These are phyloP conservation scores for Epichloe amarillans DNA, from an alignment of 2,329 filamentous ascomycete genomes.

Conservation along the genomic window DNA sequence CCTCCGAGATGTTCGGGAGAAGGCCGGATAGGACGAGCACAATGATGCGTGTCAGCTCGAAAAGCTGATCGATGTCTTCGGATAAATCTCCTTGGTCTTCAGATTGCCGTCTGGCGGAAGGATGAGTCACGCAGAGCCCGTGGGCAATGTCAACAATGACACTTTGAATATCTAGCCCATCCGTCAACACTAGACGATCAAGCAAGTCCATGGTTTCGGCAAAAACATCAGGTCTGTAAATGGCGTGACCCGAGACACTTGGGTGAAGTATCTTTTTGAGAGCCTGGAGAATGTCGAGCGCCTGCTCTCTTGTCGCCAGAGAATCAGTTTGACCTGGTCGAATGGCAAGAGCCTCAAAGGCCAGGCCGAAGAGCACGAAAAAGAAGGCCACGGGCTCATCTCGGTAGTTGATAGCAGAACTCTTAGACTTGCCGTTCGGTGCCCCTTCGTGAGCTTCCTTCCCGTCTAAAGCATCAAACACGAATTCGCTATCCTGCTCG, in stretches of 20 bases:
- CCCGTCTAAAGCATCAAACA: conserved; percentile 91
- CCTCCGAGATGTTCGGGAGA: conserved; percentile 66
- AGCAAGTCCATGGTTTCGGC: conserved; percentile 94
- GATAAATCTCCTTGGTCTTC: conserved; percentile 65
- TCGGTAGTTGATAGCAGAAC: conserved; percentile 85
- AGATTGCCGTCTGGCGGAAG: conserved; percentile 53
- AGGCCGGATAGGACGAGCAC: conserved; percentile 82
- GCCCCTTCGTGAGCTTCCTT: conserved; percentile 45
- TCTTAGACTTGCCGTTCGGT: conserved; percentile 41
- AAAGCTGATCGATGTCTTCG: conserved; percentile 95
- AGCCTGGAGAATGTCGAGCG: conserved; percentile 76
- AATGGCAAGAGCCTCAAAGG: conserved; percentile 87
- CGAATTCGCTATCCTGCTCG: conserved; percentile 93
- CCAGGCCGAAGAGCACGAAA: conserved; percentile 92
- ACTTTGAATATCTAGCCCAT: conserved; percentile 74
- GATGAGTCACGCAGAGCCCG: conserved; percentile 80
- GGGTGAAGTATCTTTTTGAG: conserved; percentile 92
- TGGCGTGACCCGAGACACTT: conserved; percentile 87
- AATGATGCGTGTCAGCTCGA: conserved; percentile 91
- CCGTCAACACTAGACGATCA: conserved; percentile 82
- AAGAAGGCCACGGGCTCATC: conserved; percentile 98
- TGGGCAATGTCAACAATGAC: conserved; percentile 92
- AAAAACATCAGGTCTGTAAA: conserved; percentile 92
- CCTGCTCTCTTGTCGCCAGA: conserved; percentile 62
- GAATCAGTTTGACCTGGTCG: conserved; percentile 40